These are phyloP conservation scores for Comarum palustre DNA, from an alignment of 306 rosid species.

Conservation along the genomic window DNA sequence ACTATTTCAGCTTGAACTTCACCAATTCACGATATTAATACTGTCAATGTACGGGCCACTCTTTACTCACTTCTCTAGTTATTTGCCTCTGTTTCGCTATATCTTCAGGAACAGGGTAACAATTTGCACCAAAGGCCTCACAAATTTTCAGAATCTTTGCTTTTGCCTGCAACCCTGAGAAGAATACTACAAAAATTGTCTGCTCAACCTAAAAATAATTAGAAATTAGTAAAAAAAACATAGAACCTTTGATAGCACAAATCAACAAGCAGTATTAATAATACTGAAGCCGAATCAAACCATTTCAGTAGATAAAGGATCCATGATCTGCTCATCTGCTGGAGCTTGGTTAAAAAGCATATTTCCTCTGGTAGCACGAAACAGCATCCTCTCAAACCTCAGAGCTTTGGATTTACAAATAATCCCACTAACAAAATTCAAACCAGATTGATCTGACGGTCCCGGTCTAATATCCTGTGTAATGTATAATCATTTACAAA, in stretches of 20 bases:
- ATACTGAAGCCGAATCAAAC: constrained; percentile 49
- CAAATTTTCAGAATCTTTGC: constrained; percentile 91
- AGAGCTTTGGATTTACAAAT: constrained; percentile 79
- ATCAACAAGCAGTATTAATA: constrained; percentile 21
- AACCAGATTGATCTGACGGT: constrained; percentile 71
- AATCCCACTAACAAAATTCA: constrained; percentile 92
- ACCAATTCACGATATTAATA: background rate
- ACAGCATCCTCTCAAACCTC: constrained; percentile 91
- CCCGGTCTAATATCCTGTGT: constrained; percentile 74
- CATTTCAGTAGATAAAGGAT: constrained; percentile 86
- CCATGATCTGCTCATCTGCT: constrained; percentile 79
- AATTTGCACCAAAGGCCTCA: constrained; percentile 95
- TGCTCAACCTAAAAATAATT: constrained; percentile 75
- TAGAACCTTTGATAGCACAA: constrained; percentile 1
- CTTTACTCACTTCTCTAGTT: constrained; percentile 77
- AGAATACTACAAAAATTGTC: constrained; percentile 87
- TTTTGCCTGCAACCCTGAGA: constrained; percentile 96
- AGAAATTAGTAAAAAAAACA: background rate
- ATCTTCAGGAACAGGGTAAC: constrained; percentile 98
- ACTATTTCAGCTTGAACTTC: constrained; percentile 17
- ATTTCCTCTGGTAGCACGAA: constrained; percentile 98
- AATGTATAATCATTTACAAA: constrained; percentile 23
- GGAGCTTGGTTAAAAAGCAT: constrained; percentile 95
- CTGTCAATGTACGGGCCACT: constrained; percentile 7
- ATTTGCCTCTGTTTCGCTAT: constrained; percentile 81